Evolutionary conservation across 2,329 filamentous ascomycete species (phyloP), one percentile per base, ranked within the genome.

Genomic region (Sporothrix schenckii): DNA sequence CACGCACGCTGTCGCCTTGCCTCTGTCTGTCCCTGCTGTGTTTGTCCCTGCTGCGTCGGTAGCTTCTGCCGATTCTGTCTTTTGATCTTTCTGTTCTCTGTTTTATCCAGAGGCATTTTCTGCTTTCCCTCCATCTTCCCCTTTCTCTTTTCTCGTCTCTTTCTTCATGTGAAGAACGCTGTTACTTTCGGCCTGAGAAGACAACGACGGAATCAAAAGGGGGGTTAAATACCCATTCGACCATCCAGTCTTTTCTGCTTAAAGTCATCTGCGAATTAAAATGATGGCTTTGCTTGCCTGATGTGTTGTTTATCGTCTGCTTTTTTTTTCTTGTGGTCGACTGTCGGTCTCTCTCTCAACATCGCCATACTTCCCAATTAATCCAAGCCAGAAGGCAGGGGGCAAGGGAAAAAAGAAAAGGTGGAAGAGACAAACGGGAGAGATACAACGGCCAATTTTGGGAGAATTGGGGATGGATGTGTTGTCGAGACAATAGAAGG

Each of bases 41-140:
- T 24, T n/a, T 47, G 58, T 24, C 21, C 44, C 58, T 44, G 39
- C n/a, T 44, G 58, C 5, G n/a, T 44, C 21, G 27, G 58, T 11
- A 19, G 39, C 27, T 19, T 58, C 27, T 30, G 27, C 27, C 4
- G 27, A 2, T 30, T 30, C 27, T 30, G 27, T 58, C 10, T 41
- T 7, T 7, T 50, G 19, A 19, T 16, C 14, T 19, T 47, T 61
- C 44, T 63, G 58, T n/a, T 41, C 39, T 63, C 58, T 47, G 58
- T 63, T 47, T 63, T 63, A 63, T 47, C 13, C 39, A 47, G 39
- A 63, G 58, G 13, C 39, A 47, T 63, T 63, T 47, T 41, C 34
- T 47, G 41, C n/a, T 30, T 30, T 67, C 52, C 11, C 47, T 14
- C 44, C 7, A n/a, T 44, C n/a, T 58, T 11, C 50, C 14, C 52